Conservation (phyloP, 2,329 filamentous ascomycete genomes). For the Gaeumannomyces sp. region DNA sequence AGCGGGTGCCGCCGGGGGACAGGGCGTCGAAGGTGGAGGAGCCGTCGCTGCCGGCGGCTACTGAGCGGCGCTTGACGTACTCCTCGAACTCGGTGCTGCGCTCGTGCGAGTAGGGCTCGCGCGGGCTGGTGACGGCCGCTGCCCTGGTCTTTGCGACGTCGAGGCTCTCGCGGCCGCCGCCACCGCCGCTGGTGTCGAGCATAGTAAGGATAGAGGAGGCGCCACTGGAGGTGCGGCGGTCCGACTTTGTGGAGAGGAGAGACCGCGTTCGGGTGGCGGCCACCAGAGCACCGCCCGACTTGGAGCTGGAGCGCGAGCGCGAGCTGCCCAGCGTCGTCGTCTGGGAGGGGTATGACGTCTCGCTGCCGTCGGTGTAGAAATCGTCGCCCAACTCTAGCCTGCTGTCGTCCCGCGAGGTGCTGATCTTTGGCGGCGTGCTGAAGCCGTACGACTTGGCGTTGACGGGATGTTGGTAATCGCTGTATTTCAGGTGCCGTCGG, state of each 20-base stretch:
- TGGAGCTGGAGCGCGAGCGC: not conserved
- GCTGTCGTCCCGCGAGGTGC: conserved; percentile 11
- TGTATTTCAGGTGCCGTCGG: conserved; percentile 40
- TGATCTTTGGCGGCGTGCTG: conserved; percentile 13
- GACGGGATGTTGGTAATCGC: conserved; percentile 43
- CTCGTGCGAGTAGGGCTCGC: conserved; percentile 20
- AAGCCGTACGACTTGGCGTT: conserved; percentile 45
- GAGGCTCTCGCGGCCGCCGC: conserved; percentile 11
- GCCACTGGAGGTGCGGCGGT: conserved; percentile 13
- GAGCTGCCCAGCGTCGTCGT: not conserved
- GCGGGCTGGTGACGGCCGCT: not conserved
- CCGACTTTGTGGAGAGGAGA: not conserved
- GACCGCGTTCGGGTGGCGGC: not conserved
- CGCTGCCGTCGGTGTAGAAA: conserved; percentile 6
- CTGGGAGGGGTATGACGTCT: conserved; percentile 3
- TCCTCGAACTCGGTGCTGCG: conserved; percentile 23
- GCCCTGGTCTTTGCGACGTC: conserved; percentile 6
- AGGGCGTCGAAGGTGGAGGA: not conserved
- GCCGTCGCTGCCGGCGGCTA: no score
- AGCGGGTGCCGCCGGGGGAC: not conserved
- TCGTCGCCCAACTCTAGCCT: conserved; percentile 21
- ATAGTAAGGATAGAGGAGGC: not conserved
- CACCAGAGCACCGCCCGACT: not conserved
- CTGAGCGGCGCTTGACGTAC: conserved; percentile 16
- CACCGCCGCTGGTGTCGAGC: not conserved